Base-by-base conservation (phyloP, 305 asterid species). In the Petunia hybrid region DNA sequence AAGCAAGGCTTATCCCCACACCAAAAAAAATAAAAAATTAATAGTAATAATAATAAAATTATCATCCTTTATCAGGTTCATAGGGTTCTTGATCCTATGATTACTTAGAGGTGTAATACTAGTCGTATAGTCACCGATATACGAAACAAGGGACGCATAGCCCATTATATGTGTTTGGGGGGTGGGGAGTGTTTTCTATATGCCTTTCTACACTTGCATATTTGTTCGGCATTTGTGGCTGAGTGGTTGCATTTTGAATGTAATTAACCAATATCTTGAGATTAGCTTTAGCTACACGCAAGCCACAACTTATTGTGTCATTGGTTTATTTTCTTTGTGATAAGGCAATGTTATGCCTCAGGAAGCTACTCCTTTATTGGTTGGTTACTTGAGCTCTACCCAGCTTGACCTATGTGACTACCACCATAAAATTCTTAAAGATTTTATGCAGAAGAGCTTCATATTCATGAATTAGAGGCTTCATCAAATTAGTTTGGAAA, bases 291-390 rank as follows among this genome's bases (percentile, higher is more conserved):
- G 78, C 62, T 48, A 46, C 6, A 71, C 45, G 4, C 61, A 22
- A 22, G 31, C 31, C 31, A 22, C 31, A 71, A 31, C 45, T 48
- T 48, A 71, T 46, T 71, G 77, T 48, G 77, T 46, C 31, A 22
- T 22, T 71, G 62, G 35, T 36, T 71, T 45, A 31, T 71, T 22
- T 71, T 71, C 61, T 48, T 48, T 38, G 31, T 10, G 77, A 60
- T 10, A 22, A 71, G 77, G 61, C 61, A n/a, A 31, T 71, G 46
- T 45, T 71, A 31, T 31, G 16, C 77, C 31, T 71, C n/a, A 8
- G 77, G 77, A 70, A 46, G 42, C 61, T 71, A 22, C 61, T 70
- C 77, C 14, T 4, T 69, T 55, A 70, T 45, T 69, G 10, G 22
- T 68, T 67, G 38, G 75, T 67, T 41, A 0, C 55, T 4, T 45